phyloP scores from a whole-genome alignment of 2,329 filamentous ascomycete species.

The Ustilaginoidea virens region DNA sequence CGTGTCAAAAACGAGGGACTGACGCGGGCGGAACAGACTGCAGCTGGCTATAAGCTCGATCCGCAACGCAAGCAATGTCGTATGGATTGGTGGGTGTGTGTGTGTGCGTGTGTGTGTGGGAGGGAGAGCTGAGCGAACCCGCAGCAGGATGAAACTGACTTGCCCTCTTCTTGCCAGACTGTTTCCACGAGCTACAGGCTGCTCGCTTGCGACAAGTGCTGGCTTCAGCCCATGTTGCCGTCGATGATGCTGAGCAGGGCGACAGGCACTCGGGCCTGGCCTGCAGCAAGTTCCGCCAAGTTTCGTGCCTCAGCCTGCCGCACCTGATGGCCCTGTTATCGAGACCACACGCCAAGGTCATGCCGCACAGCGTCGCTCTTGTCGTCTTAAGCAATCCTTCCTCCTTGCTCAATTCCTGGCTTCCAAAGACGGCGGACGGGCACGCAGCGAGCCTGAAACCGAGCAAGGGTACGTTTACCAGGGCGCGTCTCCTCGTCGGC shows the following conservation, averaged over 20 bases:
- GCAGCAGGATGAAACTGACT: not conserved
- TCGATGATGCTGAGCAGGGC: constrained; percentile 3
- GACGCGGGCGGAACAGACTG: constrained; percentile 36
- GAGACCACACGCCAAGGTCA: constrained; percentile 46
- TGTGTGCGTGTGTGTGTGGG: no score
- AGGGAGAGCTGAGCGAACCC: no score
- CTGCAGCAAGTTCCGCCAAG: constrained; percentile 26
- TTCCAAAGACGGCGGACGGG: constrained; percentile 42
- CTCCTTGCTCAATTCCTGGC: constrained; percentile 59
- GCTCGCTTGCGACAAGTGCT: constrained; percentile 14
- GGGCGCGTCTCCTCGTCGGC: no score
- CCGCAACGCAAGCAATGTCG: constrained; percentile 42
- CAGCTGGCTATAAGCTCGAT: constrained; percentile 54
- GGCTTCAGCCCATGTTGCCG: constrained; percentile 7
- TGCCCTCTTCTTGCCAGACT: constrained; percentile 19
- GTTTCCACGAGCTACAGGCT: constrained; percentile 25
- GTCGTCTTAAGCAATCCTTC: constrained; percentile 69
- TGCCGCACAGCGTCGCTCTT: constrained; percentile 47
- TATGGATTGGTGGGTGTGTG: constrained; percentile 63
- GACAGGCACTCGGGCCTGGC: constrained; percentile 9
- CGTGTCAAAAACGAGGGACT: not conserved
- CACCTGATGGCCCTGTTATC: constrained; percentile 63
- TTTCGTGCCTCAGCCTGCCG: constrained; percentile 43
- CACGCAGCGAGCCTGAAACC: constrained; percentile 21
- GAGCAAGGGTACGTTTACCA: constrained; percentile 19